Base-by-base conservation (phyloP, 1,284 basidiomycete species). In the Vanrija sp. region DNA sequence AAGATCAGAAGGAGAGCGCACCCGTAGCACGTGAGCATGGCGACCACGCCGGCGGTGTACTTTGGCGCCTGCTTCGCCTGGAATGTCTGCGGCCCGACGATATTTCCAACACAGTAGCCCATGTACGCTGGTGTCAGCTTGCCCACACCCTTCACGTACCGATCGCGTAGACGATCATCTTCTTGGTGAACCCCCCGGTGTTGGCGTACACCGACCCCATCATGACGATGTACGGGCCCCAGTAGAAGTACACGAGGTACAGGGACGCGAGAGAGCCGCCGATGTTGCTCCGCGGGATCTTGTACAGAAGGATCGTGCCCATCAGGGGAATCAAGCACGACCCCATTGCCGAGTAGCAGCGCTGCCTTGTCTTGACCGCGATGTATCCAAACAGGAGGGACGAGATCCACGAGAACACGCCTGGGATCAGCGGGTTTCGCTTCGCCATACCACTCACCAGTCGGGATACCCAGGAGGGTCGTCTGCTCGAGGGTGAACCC, bases 391-490 rank as follows among this genome's bases (percentile, higher is more conserved):
- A 62, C 29, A 66, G 14, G 29, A 73, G 54, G 0, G 67, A 62
- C 5, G 60, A 42, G 6, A 67, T 52, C 69, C 67, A 71, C 9
- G 57, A 60, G 38, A 73, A 61, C 14, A 71, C 51, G 28, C 69
- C 71, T 28, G 28, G 3, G 6, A 10, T 28, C 7, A 28, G 28
- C 26, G 26, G 26, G 26, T 28, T 5, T 5, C 26, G 26, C 26
- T 5, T 5, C 5, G 26, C 8, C 5, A 10, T 10, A 28, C n/a
- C n/a, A n/a, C 28, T 28, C 28, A 28, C 28, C 28, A 6, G 70
- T 73, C 1, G 68, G 68, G 45, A 69, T 68, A 19, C 52, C 58
- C n/a, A 71, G 52, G 1, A 69, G 54, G n/a, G 63, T 63, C 5
- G 66, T 66, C 51, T 67, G 46, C 46, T 62, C 61, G 42, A 58